These are phyloP conservation scores for Sodiomyces alkalinus DNA, from an alignment of 2,329 filamentous ascomycete genomes.

Conservation along the genomic window DNA sequence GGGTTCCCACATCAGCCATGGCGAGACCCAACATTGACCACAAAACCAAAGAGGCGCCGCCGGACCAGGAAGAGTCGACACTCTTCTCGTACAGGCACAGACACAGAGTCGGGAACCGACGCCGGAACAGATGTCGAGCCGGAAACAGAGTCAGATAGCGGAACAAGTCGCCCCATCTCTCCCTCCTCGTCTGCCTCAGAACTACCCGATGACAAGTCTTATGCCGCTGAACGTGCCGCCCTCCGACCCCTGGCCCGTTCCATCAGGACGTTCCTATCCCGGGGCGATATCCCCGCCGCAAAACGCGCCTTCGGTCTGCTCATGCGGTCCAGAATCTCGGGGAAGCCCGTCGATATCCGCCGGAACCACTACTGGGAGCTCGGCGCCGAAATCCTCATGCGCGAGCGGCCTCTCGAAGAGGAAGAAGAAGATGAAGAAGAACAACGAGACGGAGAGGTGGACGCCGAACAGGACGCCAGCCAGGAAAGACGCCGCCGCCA, in stretches of 20 bases:
- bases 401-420: slow-evolving; percentile 24
- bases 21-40: slow-evolving; percentile 3
- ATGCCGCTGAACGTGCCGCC: slow-evolving; percentile 6
- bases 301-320: slow-evolving; percentile 62
- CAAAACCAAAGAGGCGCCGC: background rate
- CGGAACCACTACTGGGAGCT: slow-evolving; percentile 62
- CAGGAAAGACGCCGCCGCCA: background rate
- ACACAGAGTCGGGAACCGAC: slow-evolving; percentile 2
- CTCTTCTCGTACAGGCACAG: background rate
- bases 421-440: slow-evolving; percentile 2
- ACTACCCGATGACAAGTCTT: slow-evolving; percentile 7
- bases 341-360: slow-evolving; percentile 50
- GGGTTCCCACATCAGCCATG: slow-evolving; percentile 35
- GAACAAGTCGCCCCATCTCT: no score
- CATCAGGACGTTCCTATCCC: slow-evolving; percentile 56
- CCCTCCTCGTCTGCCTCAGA: slow-evolving; percentile 10
- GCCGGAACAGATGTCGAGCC: background rate
- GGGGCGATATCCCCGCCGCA: slow-evolving; percentile 56
- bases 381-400: slow-evolving; percentile 70
- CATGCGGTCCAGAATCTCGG: slow-evolving; percentile 27
- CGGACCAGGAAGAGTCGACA: background rate
- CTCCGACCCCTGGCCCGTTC: slow-evolving; percentile 25
- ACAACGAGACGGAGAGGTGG: no score
- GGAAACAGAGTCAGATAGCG: slow-evolving; percentile 3
- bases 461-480: no score